phyloP scores from a whole-genome alignment of 75 land plant species.

The Isoetes taiwanensis region DNA sequence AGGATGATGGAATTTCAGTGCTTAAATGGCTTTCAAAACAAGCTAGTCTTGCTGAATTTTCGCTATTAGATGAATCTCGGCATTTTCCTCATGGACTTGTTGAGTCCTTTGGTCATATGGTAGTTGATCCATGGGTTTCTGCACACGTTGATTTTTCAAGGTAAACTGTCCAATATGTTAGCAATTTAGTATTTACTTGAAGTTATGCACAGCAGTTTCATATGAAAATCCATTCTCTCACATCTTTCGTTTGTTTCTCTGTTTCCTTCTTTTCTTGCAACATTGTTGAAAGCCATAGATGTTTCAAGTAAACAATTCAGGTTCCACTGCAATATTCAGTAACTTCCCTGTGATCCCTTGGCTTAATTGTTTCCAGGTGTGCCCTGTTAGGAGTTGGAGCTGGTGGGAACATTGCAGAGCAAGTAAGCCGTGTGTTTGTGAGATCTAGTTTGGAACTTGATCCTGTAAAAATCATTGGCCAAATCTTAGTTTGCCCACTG shows the following conservation, averaged over 20 bases:
- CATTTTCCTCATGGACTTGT: slow-evolving; percentile 32
- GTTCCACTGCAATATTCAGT: too few species aligned
- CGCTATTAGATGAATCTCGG: slow-evolving; percentile 18
- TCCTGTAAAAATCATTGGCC: slow-evolving; percentile 70
- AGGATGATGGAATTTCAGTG: slow-evolving; percentile 77
- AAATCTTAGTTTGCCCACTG: slow-evolving; percentile 73
- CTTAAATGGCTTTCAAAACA: slow-evolving; percentile 84
- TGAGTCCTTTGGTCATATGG: slow-evolving; percentile 50
- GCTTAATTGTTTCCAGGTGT: too few species aligned
- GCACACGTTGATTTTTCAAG: slow-evolving; percentile 88
- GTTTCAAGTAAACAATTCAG: too few species aligned
- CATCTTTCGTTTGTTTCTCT: neutral
- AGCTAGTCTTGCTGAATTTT: slow-evolving; percentile 63
- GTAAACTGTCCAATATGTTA: slow-evolving; percentile 30
- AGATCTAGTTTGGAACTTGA: slow-evolving; percentile 43
- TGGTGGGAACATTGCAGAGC: slow-evolving; percentile 79
- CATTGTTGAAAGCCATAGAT: too few species aligned
- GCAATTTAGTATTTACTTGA: too few species aligned
- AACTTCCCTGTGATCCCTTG: too few species aligned
- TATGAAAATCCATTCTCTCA: too few species aligned
- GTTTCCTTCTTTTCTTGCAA: slow-evolving; percentile 1
- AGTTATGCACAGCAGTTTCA: neutral
- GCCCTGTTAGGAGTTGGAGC: slow-evolving; percentile 72
- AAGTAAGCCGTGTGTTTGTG: slow-evolving; percentile 53
- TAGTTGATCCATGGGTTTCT: slow-evolving; percentile 87